A percentile compares a stretch with the other conserved stretches of the same genome.
Conservation (phyloP, 1,139 yeast genomes). For the Saccharomyces hybrid region DNA sequence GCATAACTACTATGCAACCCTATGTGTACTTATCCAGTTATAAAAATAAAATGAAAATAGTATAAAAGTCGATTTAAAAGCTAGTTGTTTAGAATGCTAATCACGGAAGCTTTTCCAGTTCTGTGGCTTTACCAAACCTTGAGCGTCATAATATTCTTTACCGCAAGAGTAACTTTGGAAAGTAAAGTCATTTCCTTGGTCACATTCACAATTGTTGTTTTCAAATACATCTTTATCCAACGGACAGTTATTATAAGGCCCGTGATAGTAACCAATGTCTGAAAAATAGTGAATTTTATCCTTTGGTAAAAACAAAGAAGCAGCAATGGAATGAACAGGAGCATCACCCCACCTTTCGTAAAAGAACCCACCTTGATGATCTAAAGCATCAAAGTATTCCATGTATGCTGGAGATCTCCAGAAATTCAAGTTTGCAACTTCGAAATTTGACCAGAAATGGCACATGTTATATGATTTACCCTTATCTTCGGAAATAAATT, state of each 20-base stretch:
- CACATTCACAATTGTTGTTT: conserved; percentile 53
- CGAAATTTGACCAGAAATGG: conserved; percentile 86
- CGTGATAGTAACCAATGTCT: conserved; percentile 54
- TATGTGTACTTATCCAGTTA: background rate
- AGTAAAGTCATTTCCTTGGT: conserved; percentile 60
- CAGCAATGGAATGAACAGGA: conserved; percentile 86
- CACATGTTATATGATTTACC: conserved; percentile 67
- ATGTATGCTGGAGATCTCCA: conserved; percentile 69
- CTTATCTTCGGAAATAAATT: conserved; percentile 60
- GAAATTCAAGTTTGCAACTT: conserved; percentile 62
- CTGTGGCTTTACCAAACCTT: conserved; percentile 41
- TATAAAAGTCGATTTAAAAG: background rate
- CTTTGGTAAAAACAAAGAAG: conserved; percentile 58
- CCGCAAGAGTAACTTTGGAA: conserved; percentile 58
- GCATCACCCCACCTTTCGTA: conserved; percentile 95
- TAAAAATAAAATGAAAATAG: background rate
- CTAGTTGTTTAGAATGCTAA: background rate
- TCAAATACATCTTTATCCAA: conserved; percentile 43
- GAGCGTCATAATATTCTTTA: conserved; percentile 44
- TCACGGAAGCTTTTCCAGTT: conserved; percentile 40
- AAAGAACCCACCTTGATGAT: conserved; percentile 76
- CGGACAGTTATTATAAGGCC: conserved; percentile 62
- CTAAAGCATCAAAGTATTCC: conserved; percentile 62
- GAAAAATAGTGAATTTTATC: conserved; percentile 66
- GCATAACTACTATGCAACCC: background rate